Conservation (phyloP, 1,284 basidiomycete genomes). For the Puccinia hordei region DNA sequence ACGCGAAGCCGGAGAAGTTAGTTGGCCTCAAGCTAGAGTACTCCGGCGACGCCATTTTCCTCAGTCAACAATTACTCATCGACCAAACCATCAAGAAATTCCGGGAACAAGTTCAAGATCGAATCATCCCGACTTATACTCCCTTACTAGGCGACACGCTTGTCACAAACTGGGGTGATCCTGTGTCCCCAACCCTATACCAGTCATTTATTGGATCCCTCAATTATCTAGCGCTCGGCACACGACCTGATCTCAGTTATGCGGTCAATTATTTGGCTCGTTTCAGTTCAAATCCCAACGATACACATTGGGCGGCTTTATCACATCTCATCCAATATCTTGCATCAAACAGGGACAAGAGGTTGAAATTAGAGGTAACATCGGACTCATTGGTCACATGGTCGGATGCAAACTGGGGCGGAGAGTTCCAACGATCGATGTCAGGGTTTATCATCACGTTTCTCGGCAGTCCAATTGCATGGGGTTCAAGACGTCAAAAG, state of each 20-base stretch:
- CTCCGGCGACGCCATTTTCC: too few relatives aligned
- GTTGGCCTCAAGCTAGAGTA: neutral
- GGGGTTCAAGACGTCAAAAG: neutral
- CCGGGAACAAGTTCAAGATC: neutral
- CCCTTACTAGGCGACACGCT: neutral
- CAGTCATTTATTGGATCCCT: too few relatives aligned
- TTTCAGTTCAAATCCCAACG: neutral
- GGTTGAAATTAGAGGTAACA: neutral
- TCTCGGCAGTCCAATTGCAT: too few relatives aligned
- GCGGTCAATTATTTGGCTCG: neutral
- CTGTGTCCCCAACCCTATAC: neutral
- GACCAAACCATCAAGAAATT: neutral
- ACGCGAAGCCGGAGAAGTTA: neutral
- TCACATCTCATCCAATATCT: neutral
- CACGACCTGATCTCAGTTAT: too few relatives aligned
- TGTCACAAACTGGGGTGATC: neutral
- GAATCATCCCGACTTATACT: too few relatives aligned
- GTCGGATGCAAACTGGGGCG: neutral
- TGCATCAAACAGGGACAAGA: neutral
- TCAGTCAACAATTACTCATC: neutral
- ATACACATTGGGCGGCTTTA: neutral
- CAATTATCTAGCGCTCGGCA: too few relatives aligned
- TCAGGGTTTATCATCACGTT: too few relatives aligned
- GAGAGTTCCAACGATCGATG: too few relatives aligned
- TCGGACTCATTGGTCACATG: neutral